A percentile compares a stretch with the other conserved stretches of the same genome.
These are phyloP conservation scores for Clathrospora elynae DNA, from an alignment of 2,329 filamentous ascomycete genomes.

Conservation along the genomic window DNA sequence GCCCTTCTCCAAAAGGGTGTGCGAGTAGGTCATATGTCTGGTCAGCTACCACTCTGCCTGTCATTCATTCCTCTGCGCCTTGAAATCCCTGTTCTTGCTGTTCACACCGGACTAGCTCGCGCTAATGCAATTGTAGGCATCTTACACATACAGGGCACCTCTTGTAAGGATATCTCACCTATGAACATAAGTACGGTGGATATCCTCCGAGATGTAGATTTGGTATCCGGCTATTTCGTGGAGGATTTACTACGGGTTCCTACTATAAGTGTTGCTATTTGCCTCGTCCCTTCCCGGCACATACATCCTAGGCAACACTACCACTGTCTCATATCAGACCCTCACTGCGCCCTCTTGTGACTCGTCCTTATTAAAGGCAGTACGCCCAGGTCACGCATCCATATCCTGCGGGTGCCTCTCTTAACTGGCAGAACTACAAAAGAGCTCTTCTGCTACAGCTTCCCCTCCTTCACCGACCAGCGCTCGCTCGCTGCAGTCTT, in stretches of 20 bases:
- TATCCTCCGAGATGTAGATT: slow-evolving; percentile 27
- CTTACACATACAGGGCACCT: slow-evolving; percentile 28
- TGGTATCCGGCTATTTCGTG: slow-evolving; percentile 28
- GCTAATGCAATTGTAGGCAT: slow-evolving; percentile 34
- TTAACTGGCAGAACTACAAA: slow-evolving; percentile 27
- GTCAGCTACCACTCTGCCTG: slow-evolving; percentile 38
- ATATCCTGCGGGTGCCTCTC: slow-evolving; percentile 21
- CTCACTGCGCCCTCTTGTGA: slow-evolving; percentile 41
- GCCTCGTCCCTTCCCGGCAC: slow-evolving; percentile 32
- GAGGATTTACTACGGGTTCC: slow-evolving; percentile 25
- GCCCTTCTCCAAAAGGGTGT: slow-evolving; percentile 31
- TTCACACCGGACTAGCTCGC: slow-evolving; percentile 43
- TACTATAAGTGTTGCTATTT: slow-evolving; percentile 22
- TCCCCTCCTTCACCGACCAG: slow-evolving; percentile 20
- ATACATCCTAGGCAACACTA: slow-evolving; percentile 35
- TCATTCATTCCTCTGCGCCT: slow-evolving; percentile 40
- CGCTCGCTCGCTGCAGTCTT: slow-evolving; percentile 26
- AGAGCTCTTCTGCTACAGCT: slow-evolving; percentile 22
- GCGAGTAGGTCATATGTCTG: slow-evolving; percentile 31
- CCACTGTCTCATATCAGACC: slow-evolving; percentile 34
- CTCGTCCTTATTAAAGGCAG: slow-evolving; percentile 31
- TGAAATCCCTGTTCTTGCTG: slow-evolving; percentile 36
- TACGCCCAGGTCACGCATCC: slow-evolving; percentile 42
- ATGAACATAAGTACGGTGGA: slow-evolving; percentile 39
- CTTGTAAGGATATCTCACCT: slow-evolving; percentile 13